These are phyloP conservation scores for Lodderomyces beijingensis DNA, from an alignment of 1,139 yeast genomes.

Conservation along the genomic window DNA sequence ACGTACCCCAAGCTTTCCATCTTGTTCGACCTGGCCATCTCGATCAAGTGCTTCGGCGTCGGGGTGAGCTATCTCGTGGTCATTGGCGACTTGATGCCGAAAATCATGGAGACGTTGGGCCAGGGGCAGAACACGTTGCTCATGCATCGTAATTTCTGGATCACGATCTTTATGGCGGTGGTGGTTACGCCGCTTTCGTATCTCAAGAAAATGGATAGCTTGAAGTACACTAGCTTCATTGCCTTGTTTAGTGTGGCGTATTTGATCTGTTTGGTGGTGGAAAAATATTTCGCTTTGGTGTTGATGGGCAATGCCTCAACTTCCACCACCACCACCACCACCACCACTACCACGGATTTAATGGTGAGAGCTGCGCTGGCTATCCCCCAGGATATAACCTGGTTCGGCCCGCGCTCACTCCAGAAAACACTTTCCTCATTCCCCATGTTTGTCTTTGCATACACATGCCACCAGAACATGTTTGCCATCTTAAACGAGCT, in stretches of 20 bases:
- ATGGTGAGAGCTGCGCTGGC: not conserved
- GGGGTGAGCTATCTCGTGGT: slow-evolving; percentile 84
- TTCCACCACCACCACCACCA: not conserved
- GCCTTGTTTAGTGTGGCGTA: slow-evolving; percentile 81
- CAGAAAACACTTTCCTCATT: slow-evolving; percentile 47
- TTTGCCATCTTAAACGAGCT: slow-evolving; percentile 82
- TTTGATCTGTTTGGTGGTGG: slow-evolving; percentile 67
- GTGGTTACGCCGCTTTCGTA: slow-evolving; percentile 71
- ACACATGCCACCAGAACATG: slow-evolving; percentile 93
- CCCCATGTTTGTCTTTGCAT: slow-evolving; percentile 92
- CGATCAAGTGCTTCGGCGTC: slow-evolving; percentile 79
- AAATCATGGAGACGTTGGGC: slow-evolving; percentile 47
- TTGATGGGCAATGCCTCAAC: not conserved
- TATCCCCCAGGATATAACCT: slow-evolving; percentile 22
- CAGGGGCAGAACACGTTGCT: slow-evolving; percentile 17
- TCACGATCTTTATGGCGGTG: slow-evolving; percentile 53
- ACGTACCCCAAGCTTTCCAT: slow-evolving; percentile 50
- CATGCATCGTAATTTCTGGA: slow-evolving; percentile 61
- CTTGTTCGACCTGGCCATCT: slow-evolving; percentile 49
- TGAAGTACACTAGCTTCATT: slow-evolving; percentile 81
- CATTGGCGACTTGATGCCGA: slow-evolving; percentile 89
- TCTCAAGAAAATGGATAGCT: slow-evolving; percentile 71
- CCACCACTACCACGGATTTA: not conserved
- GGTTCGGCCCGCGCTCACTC: slow-evolving; percentile 37
- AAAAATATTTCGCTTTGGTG: slow-evolving; percentile 44